Base-by-base conservation (phyloP, 257 asterid genomes). In the Orobanche coerulescens region DNA sequence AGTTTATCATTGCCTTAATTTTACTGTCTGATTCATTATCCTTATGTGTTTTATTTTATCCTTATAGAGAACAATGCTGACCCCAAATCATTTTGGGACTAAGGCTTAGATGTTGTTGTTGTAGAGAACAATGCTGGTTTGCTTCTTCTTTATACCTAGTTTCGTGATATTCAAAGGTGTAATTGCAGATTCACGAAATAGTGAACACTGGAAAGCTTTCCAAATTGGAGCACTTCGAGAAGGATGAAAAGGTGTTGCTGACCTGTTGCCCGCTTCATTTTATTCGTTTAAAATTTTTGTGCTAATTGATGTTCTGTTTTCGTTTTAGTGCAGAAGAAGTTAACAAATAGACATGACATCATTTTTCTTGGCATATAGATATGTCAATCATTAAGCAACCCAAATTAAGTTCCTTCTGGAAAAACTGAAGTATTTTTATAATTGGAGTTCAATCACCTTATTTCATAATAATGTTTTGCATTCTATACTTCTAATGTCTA, bases 171-270 rank as follows among this genome's bases (percentile, higher is more conserved):
- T 66, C 50, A 50, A 55, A 24, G 40, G 23, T 67, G 57, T 52
- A 23, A 70, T 46, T 76, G 70, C 89, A 92, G 98, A 86, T 92
- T 76, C 95, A 82, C 83, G 98, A 92, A 84, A 92, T 92, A 76
- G 84, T 88, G 77, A 84, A 74, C 54, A 92, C 95, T 11, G 95
- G 98, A 62, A 92, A 78, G 82, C 91, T 92, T 20, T 80, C 95
- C 58, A 92, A 92, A 80, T 73, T 92, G 88, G 97, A 92, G 75
- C 91, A 86, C 75, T 92, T 92, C 59, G 89, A 86, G 85, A 81
- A 68, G 62, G 95, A 92, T 76, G 98, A 88, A 76, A 92, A 92
- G 98, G 97, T 88, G 69, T 31, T 55, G 19, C 11, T 30, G 3
- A 2, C 7, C 3, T 30, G 36, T 30, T 30, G 36, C 36, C 7